Percentiles rank a stretch among this genome's conserved stretches.
These are phyloP conservation scores for Chrysosporium queenslandicum DNA, from an alignment of 2,329 filamentous ascomycete genomes.

Conservation along the genomic window DNA sequence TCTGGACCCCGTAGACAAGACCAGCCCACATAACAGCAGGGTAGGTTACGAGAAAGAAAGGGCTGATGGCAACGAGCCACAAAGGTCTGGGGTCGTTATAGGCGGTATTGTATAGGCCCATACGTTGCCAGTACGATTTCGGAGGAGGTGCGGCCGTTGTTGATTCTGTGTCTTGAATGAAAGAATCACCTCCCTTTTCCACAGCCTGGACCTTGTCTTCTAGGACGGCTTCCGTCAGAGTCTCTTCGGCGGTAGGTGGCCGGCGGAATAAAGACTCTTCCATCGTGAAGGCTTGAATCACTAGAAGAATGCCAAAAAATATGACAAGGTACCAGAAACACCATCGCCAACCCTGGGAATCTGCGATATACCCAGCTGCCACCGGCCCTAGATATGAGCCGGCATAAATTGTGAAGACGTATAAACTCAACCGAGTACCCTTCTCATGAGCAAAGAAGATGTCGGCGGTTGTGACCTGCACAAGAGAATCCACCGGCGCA, in stretches of 20 bases:
- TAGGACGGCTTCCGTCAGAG: not conserved
- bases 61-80: constrained; percentile 25
- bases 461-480: constrained; percentile 40
- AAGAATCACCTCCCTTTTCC: constrained; percentile 3
- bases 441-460: constrained; percentile 39
- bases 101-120: constrained; percentile 27
- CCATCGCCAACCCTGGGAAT: constrained; percentile 42
- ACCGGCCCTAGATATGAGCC: constrained; percentile 36
- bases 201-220: constrained; percentile 7
- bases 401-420: constrained; percentile 38
- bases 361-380: constrained; percentile 27
- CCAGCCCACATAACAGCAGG: constrained; percentile 24
- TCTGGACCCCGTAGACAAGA: constrained; percentile 23
- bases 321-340: constrained; percentile 41
- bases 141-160: constrained; percentile 17
- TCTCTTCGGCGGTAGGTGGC: constrained; percentile 5
- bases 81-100: constrained; percentile 17
- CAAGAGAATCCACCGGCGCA: constrained; percentile 42
- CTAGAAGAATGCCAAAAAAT: constrained; percentile 31
- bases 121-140: constrained; percentile 37
- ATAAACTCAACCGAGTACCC: constrained; percentile 36
- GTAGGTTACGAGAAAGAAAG: constrained; percentile 24
- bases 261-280: constrained; percentile 51
- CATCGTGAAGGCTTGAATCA: constrained; percentile 50
- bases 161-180: constrained; percentile 2